Conservation (phyloP, 345 rosid genomes). For the Populus deltoides region DNA sequence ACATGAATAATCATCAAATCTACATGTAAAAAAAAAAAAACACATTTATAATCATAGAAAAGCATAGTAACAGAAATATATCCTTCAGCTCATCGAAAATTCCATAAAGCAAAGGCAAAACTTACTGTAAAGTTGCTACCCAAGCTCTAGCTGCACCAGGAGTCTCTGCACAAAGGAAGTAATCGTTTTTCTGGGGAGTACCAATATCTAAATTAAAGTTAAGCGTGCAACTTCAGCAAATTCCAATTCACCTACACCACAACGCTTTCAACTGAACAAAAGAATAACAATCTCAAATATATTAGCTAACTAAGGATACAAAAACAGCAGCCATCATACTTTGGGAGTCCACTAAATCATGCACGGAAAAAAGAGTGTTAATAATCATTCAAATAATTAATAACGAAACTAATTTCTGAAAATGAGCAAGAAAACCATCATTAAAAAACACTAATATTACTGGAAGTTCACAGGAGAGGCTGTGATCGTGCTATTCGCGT, state of each 20-base stretch:
- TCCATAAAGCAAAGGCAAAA: slow-evolving; percentile 9
- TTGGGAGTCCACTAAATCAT: slow-evolving; percentile 71
- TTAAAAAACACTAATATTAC: slow-evolving; percentile 45
- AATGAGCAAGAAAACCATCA: slow-evolving; percentile 6
- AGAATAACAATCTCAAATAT: neutral
- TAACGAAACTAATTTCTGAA: neutral
- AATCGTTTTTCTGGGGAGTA: slow-evolving; percentile 90
- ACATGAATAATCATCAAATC: neutral
- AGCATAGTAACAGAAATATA: neutral
- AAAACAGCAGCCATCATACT: slow-evolving; percentile 88
- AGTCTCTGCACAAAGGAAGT: slow-evolving; percentile 92
- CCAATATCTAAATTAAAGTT: slow-evolving; percentile 67
- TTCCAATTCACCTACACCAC: neutral
- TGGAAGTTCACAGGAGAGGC: slow-evolving; percentile 92
- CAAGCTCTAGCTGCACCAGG: slow-evolving; percentile 97
- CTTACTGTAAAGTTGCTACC: slow-evolving; percentile 95
- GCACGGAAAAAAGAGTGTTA: slow-evolving; percentile 11
- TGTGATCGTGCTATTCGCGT: slow-evolving; percentile 83
- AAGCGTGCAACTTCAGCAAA: slow-evolving; percentile 22
- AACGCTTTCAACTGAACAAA: slow-evolving; percentile 1
- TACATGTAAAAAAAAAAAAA: neutral
- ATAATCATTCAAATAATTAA: slow-evolving; percentile 4
- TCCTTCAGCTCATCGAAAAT: neutral
- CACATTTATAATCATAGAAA: neutral
- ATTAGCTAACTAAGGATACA: slow-evolving; percentile 60